Evolutionary conservation across 495 filamentous ascomycete species (phyloP).

Genomic region (Ramalina intermedia): DNA sequence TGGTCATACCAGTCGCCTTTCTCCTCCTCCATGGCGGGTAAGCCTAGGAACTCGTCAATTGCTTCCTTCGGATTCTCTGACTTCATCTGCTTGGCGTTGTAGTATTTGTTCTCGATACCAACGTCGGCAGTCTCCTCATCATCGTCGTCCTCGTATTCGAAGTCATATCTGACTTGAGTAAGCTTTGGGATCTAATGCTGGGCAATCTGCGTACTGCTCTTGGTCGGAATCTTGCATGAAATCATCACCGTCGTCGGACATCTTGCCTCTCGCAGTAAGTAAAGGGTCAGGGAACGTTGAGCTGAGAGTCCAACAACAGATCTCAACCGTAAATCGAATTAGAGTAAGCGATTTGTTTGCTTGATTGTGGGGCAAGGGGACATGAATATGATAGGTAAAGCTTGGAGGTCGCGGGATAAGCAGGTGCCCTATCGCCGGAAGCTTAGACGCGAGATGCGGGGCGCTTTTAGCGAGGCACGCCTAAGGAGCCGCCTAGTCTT

Average conservation of each 20-base stretch:
- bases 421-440: no score
- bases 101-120: conserved; percentile 98
- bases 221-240: conserved; percentile 98
- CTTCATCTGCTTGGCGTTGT: conserved; percentile 98
- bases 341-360: no score
- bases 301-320: no score
- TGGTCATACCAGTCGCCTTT: conserved; percentile 74
- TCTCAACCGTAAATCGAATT: no score
- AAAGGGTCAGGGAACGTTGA: no score
- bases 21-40: conserved; percentile 70
- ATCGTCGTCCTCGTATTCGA: conserved; percentile 88
- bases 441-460: no score
- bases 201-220: conserved; percentile 42
- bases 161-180: conserved; percentile 57
- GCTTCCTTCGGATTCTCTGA: conserved; percentile 72
- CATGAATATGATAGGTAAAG: no score
- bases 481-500: no score
- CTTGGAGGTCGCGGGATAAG: no score
- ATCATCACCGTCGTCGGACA: conserved; percentile 96
- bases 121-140: conserved; percentile 80
- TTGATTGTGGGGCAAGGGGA: no score
- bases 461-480: no score
- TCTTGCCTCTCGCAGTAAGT: conserved; percentile 24
- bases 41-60: conserved; percentile 76
- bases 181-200: neutral